Conservation (phyloP, 352 stramenopile genomes). For the Pythium sukuiense region DNA sequence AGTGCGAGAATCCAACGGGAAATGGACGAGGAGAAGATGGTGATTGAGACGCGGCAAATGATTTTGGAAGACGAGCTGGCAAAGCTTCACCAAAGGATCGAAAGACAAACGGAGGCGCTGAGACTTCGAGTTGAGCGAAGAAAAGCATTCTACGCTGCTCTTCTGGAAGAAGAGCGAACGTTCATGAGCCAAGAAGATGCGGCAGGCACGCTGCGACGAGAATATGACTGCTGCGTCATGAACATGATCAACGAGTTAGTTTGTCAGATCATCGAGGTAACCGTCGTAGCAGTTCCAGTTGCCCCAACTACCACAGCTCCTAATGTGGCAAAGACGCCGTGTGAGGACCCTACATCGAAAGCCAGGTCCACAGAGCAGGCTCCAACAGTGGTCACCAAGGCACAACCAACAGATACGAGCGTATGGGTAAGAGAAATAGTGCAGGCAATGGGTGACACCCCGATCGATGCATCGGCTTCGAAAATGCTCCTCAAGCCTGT, state of each 20-base stretch:
- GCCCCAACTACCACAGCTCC: neutral
- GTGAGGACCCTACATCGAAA: neutral
- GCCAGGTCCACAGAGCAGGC: neutral
- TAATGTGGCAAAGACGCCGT: neutral
- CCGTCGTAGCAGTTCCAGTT: neutral
- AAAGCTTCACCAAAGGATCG: neutral
- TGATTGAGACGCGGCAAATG: constrained; percentile 17
- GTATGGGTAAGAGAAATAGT: constrained; percentile 7
- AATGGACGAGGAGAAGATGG: neutral
- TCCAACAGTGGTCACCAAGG: neutral
- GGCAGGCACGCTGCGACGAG: neutral
- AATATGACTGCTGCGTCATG: neutral
- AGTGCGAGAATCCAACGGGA: neutral
- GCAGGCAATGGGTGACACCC: neutral
- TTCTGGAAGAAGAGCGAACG: constrained; percentile 12
- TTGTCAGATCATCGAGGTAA: neutral
- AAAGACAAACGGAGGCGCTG: neutral
- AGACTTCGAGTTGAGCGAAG: neutral
- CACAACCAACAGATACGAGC: neutral
- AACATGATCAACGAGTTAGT: neutral
- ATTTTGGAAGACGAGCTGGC: constrained; percentile 21
- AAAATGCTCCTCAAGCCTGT: neutral
- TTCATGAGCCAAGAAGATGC: constrained; percentile 12
- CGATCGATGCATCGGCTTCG: neutral
- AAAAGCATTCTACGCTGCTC: constrained; percentile 11